These are phyloP conservation scores for Cynara cardunculus DNA, from an alignment of 129 eudicot genomes.

Conservation along the genomic window DNA sequence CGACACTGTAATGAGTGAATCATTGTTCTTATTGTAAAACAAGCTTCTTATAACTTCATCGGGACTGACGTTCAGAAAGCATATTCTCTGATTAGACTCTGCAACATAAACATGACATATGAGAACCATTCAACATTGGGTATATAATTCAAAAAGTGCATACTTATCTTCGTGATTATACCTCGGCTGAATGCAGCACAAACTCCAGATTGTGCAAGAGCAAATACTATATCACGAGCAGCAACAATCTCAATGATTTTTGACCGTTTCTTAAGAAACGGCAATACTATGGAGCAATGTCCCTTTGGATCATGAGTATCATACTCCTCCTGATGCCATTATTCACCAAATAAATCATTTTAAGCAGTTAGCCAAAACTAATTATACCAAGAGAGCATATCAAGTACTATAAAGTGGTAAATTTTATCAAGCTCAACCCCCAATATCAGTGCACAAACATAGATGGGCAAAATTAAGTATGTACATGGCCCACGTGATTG, in stretches of 20 bases:
- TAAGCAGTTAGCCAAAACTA: not conserved
- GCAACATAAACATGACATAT: conserved; percentile 34
- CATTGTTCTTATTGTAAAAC: conserved; percentile 87
- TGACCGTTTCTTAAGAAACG: conserved; percentile 73
- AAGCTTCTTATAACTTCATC: conserved; percentile 95
- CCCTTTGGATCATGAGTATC: conserved; percentile 92
- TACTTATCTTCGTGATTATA: conserved; percentile 3
- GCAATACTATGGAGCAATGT: conserved; percentile 53
- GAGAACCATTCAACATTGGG: conserved; percentile 1
- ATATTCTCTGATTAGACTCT: conserved; percentile 82
- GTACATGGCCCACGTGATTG: not conserved
- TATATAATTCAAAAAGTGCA: not conserved
- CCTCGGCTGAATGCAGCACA: conserved; percentile 98
- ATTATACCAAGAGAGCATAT: not conserved
- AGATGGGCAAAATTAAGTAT: not conserved
- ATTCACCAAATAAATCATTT: not conserved
- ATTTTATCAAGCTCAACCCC: no score
- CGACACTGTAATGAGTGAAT: conserved; percentile 94
- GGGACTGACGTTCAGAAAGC: conserved; percentile 80
- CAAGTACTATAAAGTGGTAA: not conserved
- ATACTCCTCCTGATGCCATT: conserved; percentile 63
- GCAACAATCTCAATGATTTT: conserved; percentile 90
- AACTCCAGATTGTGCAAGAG: conserved; percentile 91
- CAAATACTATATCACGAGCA: conserved; percentile 87
- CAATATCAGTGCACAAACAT: not conserved